Evolutionary conservation across 164 flowering plant species (phyloP).

Genomic region (Liriodendron chinense): DNA sequence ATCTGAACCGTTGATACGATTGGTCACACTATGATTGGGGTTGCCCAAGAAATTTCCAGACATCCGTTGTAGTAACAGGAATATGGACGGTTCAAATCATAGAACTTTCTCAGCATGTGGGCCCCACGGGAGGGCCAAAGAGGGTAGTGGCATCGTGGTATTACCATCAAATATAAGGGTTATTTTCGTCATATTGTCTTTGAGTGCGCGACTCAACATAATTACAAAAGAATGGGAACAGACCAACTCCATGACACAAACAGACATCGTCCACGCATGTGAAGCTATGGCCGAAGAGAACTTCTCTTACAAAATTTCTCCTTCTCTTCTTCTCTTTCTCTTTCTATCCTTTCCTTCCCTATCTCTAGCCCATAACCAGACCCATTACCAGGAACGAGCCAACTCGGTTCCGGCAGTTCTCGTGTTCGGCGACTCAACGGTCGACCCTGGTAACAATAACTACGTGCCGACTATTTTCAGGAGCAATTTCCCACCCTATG

Average conservation of each 20-base stretch:
- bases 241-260: neutral
- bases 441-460: conserved; percentile 78
- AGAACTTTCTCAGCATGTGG: too few species aligned
- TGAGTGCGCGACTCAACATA: neutral
- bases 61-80: too few species aligned
- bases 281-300: neutral
- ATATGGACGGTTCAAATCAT: too few species aligned
- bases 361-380: neutral
- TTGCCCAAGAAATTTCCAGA: too few species aligned
- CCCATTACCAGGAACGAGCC: neutral
- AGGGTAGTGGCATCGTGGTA: too few species aligned
- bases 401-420: conserved; percentile 32
- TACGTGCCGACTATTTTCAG: conserved; percentile 30
- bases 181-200: neutral
- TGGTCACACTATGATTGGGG: too few species aligned
- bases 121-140: too few species aligned
- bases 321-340: conserved; percentile 1
- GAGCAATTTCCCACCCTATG: conserved; percentile 66
- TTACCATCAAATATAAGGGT: neutral
- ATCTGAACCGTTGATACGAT: too few species aligned
- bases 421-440: conserved; percentile 76
- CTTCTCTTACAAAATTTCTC: neutral
- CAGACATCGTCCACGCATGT: neutral
- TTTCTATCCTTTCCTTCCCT: neutral
- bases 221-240: neutral